Percentiles rank a stretch among this genome's conserved stretches.
Evolutionary conservation across 176 grass and related monocot genomes (phyloP).

Genomic region (Aegilops sharonensis): DNA sequence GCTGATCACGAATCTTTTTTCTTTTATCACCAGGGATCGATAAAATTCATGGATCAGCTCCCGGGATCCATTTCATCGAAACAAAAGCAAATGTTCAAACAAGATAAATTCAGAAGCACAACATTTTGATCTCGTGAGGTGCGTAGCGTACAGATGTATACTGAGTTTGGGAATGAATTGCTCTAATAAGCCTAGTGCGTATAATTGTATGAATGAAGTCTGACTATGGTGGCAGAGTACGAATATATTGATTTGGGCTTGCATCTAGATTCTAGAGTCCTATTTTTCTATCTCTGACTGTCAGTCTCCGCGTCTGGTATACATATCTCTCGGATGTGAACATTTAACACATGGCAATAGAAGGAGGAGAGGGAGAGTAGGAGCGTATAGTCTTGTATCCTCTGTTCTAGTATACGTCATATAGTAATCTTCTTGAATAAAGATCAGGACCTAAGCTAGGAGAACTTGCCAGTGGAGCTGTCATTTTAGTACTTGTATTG

Average conservation of each 20-base stretch:
- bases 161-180: too few species aligned
- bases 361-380: neutral
- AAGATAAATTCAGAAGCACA: too few species aligned
- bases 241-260: neutral
- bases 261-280: neutral
- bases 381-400: neutral
- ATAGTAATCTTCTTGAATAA: neutral
- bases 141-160: too few species aligned
- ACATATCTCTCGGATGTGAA: neutral
- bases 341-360: neutral
- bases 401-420: neutral
- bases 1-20: too few species aligned
- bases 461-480: neutral
- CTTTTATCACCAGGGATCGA: too few species aligned
- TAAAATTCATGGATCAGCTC: too few species aligned
- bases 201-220: too few species aligned
- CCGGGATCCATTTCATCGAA: too few species aligned
- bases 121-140: too few species aligned
- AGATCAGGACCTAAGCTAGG: neutral
- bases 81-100: too few species aligned
- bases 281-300: neutral
- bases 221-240: too few species aligned
- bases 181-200: too few species aligned
- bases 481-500: neutral
- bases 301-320: neutral